Conservation (phyloP, 768 basidiomycete species). For the Suillus tomentosus region DNA sequence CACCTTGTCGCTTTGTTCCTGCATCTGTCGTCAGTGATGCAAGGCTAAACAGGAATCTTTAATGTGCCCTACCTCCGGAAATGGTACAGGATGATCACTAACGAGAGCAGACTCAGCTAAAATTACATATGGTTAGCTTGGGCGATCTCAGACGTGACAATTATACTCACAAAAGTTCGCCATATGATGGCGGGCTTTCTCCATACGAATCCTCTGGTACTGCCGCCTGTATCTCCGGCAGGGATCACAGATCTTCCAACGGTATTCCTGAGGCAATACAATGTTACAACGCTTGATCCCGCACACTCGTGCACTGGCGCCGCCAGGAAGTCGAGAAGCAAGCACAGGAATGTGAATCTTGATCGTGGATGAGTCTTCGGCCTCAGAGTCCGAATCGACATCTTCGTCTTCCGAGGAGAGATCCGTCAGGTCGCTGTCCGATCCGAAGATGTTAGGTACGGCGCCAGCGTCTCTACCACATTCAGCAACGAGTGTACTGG, state of each 20-base stretch:
- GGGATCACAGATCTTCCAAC: conserved; percentile 45
- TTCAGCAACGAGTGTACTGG: neutral
- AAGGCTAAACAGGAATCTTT: conserved; percentile 21
- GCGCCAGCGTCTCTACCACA: conserved; percentile 1
- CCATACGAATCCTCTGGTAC: conserved; percentile 37
- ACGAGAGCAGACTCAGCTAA: conserved; percentile 13
- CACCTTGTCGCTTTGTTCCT: neutral
- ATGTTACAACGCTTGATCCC: conserved; percentile 36
- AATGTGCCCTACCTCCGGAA: neutral
- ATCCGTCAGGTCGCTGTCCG: conserved; percentile 30
- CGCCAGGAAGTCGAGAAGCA: conserved; percentile 17
- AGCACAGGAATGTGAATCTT: conserved; percentile 30
- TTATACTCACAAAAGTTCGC: conserved; percentile 16
- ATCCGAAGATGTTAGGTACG: conserved; percentile 14
- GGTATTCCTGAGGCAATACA: conserved; percentile 33
- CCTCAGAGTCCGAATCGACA: conserved; percentile 5
- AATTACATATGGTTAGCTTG: conserved; percentile 4
- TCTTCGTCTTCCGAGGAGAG: conserved; percentile 19
- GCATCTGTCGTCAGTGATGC: conserved; percentile 1
- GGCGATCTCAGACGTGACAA: neutral
- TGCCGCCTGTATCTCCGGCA: conserved; percentile 41
- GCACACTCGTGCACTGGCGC: conserved; percentile 29
- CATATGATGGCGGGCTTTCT: conserved; percentile 13
- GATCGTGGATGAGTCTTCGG: conserved; percentile 1
- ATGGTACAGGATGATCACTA: neutral